Percentiles rank a stretch among this genome's conserved stretches.
Evolutionary conservation across 371 early-diverging fungal genomes (phyloP).

Genomic region (Actinomortierella ambigua): DNA sequence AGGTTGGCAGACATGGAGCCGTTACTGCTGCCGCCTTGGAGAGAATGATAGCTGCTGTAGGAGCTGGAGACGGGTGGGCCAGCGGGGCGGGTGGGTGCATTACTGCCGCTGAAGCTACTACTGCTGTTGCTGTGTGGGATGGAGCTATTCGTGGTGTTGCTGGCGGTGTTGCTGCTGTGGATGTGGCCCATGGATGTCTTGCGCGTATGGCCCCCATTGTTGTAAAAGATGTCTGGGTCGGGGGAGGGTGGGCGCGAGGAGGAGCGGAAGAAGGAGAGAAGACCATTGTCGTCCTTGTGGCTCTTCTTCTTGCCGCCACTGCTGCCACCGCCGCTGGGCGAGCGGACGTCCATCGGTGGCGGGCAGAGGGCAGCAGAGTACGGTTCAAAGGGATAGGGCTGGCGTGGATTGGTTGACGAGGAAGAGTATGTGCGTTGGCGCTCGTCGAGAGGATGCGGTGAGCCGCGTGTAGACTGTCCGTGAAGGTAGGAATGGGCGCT

Average conservation of each 20-base stretch:
- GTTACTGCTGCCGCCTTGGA: background rate
- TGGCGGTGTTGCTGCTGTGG: background rate
- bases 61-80: constrained; percentile 16
- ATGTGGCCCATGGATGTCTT: constrained; percentile 25
- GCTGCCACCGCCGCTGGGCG: too few relatives aligned
- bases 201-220: constrained; percentile 24
- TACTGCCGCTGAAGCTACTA: constrained; percentile 4
- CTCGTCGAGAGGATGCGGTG: too few relatives aligned
- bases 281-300: constrained; percentile 21
- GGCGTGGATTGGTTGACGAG: too few relatives aligned
- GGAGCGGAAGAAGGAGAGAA: constrained; percentile 29
- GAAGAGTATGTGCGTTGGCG: too few relatives aligned
- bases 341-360: too few relatives aligned
- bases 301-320: constrained; percentile 17
- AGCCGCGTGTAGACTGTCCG: too few relatives aligned
- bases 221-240: constrained; percentile 12
- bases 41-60: background rate
- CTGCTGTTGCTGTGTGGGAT: constrained; percentile 10
- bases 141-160: background rate
- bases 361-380: too few relatives aligned
- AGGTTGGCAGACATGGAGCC: background rate
- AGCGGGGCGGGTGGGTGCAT: constrained; percentile 5
- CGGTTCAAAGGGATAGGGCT: too few relatives aligned
- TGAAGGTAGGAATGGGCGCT: constrained; percentile 8
- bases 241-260: constrained; percentile 42